phyloP scores from a whole-genome alignment of 352 stramenopile species.

The Phytophthora pini region DNA sequence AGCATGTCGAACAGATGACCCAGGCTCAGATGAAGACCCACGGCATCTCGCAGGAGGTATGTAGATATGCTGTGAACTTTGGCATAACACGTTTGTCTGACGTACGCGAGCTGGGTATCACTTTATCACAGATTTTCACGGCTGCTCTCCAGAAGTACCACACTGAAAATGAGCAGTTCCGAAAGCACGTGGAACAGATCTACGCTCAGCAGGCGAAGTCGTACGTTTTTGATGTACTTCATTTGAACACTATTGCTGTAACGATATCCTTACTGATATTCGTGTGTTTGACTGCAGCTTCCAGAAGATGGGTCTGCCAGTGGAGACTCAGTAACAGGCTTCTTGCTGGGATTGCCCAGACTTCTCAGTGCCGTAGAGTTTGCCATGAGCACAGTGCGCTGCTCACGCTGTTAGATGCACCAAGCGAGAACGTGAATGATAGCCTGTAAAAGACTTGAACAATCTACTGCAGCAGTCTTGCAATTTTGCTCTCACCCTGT shows the following conservation, averaged over 20 bases:
- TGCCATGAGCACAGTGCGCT: constrained; percentile 12
- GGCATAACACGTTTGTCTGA: neutral
- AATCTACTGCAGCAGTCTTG: constrained; percentile 15
- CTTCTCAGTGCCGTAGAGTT: constrained; percentile 12
- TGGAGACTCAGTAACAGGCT: constrained; percentile 51
- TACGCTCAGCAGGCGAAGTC: constrained; percentile 72
- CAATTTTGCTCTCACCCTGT: constrained; percentile 13
- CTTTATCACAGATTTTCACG: constrained; percentile 58
- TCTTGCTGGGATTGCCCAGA: neutral
- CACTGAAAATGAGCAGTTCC: constrained; percentile 67
- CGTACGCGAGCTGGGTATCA: neutral
- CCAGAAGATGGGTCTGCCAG: constrained; percentile 69
- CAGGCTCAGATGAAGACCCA: constrained; percentile 70
- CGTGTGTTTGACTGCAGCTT: constrained; percentile 46
- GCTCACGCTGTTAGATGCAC: constrained; percentile 13
- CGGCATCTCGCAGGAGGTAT: constrained; percentile 68
- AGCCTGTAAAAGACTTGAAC: constrained; percentile 7
- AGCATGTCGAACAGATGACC: constrained; percentile 78
- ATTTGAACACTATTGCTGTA: neutral
- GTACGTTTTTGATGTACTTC: constrained; percentile 45
- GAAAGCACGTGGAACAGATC: constrained; percentile 71
- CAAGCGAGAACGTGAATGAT: neutral
- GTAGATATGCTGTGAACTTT: neutral
- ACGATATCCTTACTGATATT: constrained; percentile 4
- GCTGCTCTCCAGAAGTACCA: constrained; percentile 75